A percentile compares a stretch with the other conserved stretches of the same genome.
Conservation (phyloP, 2,329 filamentous ascomycete genomes). For the Fusarium proliferatum region DNA sequence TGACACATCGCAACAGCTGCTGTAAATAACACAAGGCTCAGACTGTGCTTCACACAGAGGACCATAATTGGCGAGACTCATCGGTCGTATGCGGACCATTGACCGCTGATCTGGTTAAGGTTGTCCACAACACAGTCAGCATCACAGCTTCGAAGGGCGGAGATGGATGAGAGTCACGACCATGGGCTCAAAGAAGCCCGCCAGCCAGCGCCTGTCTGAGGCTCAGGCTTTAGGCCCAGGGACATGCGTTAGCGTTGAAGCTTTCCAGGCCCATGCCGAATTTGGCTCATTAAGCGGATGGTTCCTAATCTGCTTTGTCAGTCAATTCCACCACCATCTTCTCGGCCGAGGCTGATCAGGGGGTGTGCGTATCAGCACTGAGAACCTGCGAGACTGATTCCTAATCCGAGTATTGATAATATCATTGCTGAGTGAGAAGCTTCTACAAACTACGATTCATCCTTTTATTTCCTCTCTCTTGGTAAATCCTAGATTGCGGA, state of each 20-base stretch:
- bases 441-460: constrained; percentile 23
- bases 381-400: constrained; percentile 24
- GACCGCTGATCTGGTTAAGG: constrained; percentile 40
- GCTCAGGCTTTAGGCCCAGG: constrained; percentile 9
- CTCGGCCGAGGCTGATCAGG: constrained; percentile 25
- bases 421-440: constrained; percentile 29
- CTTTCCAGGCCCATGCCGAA: constrained; percentile 7
- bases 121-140: constrained; percentile 33
- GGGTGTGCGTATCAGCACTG: constrained; percentile 19
- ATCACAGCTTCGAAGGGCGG: constrained; percentile 29
- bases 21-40: constrained; percentile 15
- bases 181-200: constrained; percentile 6
- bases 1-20: neutral
- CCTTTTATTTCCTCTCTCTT: neutral
- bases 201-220: constrained; percentile 10
- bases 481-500: neutral
- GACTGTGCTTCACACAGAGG: constrained; percentile 9
- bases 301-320: constrained; percentile 40
- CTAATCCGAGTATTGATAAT: constrained; percentile 33
- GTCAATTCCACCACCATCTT: constrained; percentile 1
- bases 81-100: constrained; percentile 20
- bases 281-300: constrained; percentile 21
- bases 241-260: constrained; percentile 9
- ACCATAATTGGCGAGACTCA: constrained; percentile 2
- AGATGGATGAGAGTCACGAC: constrained; percentile 16